Base-by-base conservation (phyloP, 2,329 filamentous ascomycete species). In the Parastagonospora nodorum region DNA sequence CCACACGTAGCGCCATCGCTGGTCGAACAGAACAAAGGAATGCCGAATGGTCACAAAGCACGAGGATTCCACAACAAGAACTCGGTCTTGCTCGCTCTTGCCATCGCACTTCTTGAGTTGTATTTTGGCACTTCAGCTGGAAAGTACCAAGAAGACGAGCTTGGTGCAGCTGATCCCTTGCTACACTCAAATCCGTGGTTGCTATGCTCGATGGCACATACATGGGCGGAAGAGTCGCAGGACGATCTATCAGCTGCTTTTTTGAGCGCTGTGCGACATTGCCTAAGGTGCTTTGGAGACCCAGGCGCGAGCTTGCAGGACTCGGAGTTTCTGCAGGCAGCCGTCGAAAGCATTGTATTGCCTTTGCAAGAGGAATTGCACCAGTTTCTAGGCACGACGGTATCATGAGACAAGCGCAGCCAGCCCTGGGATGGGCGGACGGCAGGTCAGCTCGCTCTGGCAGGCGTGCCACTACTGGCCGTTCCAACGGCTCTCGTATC, bases 201-300 rank as follows among this genome's bases (percentile, higher is more conserved):
- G 29, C 51, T 72, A 3, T 71, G 64, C 45, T 59, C 61, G 0
- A 67, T 73, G 54, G 71, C 66, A 9, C 68, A 70, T 32, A 62
- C 63, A 14, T 74, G 72, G 72, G 62, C 67, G 0, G 64, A 68
- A 28, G 61, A 60, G 10, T 64, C 72, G 35, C 63, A 69, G 29
- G 72, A 69, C 19, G 64, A 74, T 12, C 47, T 74, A 8, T 74
- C 71, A 40, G 70, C 71, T 30, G 69, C 71, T 0, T 74, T 73
- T 42, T 51, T 66, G 28, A 60, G 48, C 15, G 71, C 72, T 7
- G 62, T 74, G n/a, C 62, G 56, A 10, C 66, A 73, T 42, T 74
- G 70, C 42, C 58, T 74, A 14, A 58, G 63, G 19, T 71, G 67
- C 38, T 74, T 72, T 41, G 63, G 60, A 35, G 69, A 73, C 16